phyloP scores from a whole-genome alignment of 1,139 yeast genomes.

The Blastobotrys elegans region DNA sequence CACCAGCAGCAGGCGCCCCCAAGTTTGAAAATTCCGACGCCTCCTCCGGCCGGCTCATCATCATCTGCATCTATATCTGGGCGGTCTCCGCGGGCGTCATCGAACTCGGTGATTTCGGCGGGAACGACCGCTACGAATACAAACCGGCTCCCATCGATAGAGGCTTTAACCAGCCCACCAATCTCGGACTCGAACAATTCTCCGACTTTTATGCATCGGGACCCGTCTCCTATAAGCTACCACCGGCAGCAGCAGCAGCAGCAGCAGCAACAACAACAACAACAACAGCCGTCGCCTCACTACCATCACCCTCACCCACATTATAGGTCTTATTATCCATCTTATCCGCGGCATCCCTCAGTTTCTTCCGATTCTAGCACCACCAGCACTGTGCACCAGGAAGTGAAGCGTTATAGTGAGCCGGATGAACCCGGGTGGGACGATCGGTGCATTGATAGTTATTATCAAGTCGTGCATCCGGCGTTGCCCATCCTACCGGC shows the following conservation, averaged over 20 bases:
- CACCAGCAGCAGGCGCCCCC: background rate
- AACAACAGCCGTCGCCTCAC: too few relatives aligned
- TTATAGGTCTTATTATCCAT: background rate
- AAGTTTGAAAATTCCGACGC: background rate
- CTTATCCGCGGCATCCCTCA: conserved; percentile 2
- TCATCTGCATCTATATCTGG: too few relatives aligned
- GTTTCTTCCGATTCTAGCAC: conserved; percentile 9
- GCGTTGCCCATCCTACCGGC: conserved; percentile 39
- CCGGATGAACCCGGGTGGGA: conserved; percentile 29
- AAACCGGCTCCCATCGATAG: conserved; percentile 30
- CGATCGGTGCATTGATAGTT: conserved; percentile 34
- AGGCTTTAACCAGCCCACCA: conserved; percentile 21
- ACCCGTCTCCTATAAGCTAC: conserved; percentile 10
- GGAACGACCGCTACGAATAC: background rate
- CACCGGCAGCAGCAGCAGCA: conserved; percentile 15
- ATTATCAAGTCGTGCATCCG: conserved; percentile 38
- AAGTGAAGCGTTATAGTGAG: conserved; percentile 11
- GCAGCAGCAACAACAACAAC: background rate
- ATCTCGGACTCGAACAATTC: conserved; percentile 7
- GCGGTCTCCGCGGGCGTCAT: too few relatives aligned
- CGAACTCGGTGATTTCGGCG: background rate
- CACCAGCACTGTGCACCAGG: background rate
- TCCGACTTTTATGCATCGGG: conserved; percentile 5
- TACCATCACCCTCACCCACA: background rate
- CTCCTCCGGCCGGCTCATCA: conserved; percentile 1